These are phyloP conservation scores for Comarum palustre DNA, from an alignment of 306 rosid species.

Conservation along the genomic window DNA sequence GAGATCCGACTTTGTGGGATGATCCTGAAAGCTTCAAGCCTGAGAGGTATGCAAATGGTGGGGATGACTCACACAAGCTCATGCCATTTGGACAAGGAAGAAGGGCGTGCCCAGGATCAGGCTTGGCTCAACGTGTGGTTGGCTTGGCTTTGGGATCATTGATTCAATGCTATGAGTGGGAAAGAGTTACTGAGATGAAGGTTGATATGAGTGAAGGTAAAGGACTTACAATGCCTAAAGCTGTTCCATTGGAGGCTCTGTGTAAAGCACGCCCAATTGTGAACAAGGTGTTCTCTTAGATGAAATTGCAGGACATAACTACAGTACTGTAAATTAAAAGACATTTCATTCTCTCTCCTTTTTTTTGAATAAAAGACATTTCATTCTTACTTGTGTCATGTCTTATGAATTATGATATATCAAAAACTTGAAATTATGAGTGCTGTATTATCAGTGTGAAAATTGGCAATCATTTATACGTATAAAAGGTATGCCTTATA, in stretches of 20 bases:
- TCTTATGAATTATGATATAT: neutral
- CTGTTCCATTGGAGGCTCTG: conserved; percentile 45
- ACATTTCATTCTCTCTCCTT: neutral
- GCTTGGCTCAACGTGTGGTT: conserved; percentile 42
- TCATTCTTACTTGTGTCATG: neutral
- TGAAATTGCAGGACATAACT: neutral
- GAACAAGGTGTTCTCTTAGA: neutral
- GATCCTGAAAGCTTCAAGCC: conserved; percentile 45
- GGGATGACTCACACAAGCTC: conserved; percentile 5
- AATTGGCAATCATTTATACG: neutral
- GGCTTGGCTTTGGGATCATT: conserved; percentile 37
- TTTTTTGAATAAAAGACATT: neutral
- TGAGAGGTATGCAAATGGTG: conserved; percentile 34
- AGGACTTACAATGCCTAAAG: conserved; percentile 41
- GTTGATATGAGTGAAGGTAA: conserved; percentile 41
- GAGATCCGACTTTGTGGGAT: conserved; percentile 47
- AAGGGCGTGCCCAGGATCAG: conserved; percentile 47
- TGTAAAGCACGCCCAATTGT: conserved; percentile 39
- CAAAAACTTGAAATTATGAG: neutral
- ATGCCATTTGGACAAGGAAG: conserved; percentile 57
- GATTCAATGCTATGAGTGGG: conserved; percentile 67
- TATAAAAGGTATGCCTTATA: neutral
- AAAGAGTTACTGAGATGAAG: conserved; percentile 25
- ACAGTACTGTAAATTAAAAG: neutral
- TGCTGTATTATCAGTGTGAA: neutral